Evolutionary conservation across 306 rosid genomes (phyloP), one percentile per base, ranked within the genome.

Genomic region (Dalbergia cultrata): DNA sequence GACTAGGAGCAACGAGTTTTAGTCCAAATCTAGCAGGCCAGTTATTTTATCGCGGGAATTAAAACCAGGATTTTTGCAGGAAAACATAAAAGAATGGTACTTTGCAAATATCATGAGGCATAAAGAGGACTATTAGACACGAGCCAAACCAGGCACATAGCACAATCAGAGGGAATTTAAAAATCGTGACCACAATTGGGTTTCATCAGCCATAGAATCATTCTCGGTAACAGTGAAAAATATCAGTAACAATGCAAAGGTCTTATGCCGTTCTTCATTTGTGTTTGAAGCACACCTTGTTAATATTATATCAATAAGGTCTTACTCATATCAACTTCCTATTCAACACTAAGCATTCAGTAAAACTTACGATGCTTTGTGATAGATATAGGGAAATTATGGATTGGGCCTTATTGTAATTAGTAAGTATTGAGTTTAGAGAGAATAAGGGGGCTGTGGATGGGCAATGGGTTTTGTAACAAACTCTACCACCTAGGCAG

Each of bases 361-460:
- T 33, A 54, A 73, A 83, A 59, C 16, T 66, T n/a, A 68, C 9
- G 54, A 58, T 45, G 70, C 67, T 74, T 43, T n/a, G n/a, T n/a
- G n/a, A n/a, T n/a, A n/a, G n/a, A n/a, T n/a, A n/a, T n/a, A n/a
- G n/a, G n/a, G n/a, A n/a, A n/a, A n/a, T n/a, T n/a, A n/a, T n/a
- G n/a, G n/a, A n/a, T n/a, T n/a, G n/a, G n/a, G n/a, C n/a, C n/a
- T n/a, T n/a, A n/a, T n/a, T n/a, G n/a, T n/a, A n/a, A n/a, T n/a
- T n/a, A n/a, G n/a, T n/a, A n/a, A n/a, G n/a, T n/a, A n/a, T n/a
- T n/a, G n/a, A n/a, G n/a, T n/a, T n/a, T n/a, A n/a, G n/a, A n/a
- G n/a, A n/a, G n/a, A n/a, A n/a, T n/a, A n/a, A n/a, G n/a, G n/a
- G n/a, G n/a, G n/a, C n/a, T n/a, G n/a, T n/a, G n/a, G n/a, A n/a